Conservation (phyloP, 1,284 basidiomycete genomes). For the Spongispora temasekensis region DNA sequence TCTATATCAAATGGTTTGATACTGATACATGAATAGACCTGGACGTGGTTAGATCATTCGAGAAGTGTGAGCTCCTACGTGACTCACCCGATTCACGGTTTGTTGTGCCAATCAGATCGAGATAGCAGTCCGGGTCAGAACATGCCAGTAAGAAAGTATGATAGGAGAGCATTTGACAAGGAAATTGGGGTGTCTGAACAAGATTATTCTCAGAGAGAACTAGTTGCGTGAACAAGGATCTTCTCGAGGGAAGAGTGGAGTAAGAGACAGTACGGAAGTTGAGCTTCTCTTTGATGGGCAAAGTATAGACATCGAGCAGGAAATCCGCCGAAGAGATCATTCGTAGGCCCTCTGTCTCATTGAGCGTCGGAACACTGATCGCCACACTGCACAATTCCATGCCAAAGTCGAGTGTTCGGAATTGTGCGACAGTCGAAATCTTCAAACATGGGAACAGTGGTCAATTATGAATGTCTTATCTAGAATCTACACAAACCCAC, state of each 20-base stretch:
- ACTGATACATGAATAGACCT: background rate
- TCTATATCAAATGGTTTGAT: background rate
- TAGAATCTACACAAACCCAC: background rate
- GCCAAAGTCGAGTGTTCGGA: constrained; percentile 9
- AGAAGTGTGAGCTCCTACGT: background rate
- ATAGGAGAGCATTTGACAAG: constrained; percentile 3
- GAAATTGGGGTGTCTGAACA: background rate
- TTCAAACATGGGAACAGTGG: background rate
- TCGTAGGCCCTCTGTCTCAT: background rate
- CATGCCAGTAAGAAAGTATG: constrained; percentile 3
- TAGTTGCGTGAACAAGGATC: constrained; percentile 1
- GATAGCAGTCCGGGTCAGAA: constrained; percentile 3
- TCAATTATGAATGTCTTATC: background rate
- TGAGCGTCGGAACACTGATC: background rate
- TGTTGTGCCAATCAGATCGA: constrained; percentile 1
- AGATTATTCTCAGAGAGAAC: background rate
- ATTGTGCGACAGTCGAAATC: constrained; percentile 7
- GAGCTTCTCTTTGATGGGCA: constrained; percentile 1
- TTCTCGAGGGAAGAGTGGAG: background rate
- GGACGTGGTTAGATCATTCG: background rate
- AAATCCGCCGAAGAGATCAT: background rate
- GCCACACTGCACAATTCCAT: constrained; percentile 8
- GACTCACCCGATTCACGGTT: background rate
- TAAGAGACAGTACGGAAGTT: constrained; percentile 4
- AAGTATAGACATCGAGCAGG: constrained; percentile 4